Evolutionary conservation across 139 green algal species (phyloP).

Genomic region (Tetraselmis chui): DNA sequence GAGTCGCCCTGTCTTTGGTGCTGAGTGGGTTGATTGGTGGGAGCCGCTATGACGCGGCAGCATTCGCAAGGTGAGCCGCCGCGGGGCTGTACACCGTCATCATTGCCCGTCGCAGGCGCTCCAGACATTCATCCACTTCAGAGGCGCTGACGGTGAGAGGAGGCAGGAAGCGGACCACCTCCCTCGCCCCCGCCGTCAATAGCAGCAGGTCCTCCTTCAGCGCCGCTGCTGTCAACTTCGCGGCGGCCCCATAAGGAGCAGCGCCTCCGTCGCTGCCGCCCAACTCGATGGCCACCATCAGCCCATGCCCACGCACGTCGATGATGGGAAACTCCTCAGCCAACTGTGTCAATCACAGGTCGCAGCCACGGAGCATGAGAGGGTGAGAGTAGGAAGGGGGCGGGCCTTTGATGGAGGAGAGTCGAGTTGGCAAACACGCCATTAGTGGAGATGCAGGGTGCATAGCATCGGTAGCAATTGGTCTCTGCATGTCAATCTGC

Average conservation of each 20-base stretch:
- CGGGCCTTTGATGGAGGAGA: too few relatives aligned
- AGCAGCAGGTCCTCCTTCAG: conserved; percentile 54
- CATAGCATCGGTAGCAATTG: too few relatives aligned
- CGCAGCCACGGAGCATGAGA: not conserved
- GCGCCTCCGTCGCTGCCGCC: conserved; percentile 19
- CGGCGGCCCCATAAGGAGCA: conserved; percentile 33
- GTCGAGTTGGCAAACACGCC: too few relatives aligned
- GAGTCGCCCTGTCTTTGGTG: too few relatives aligned
- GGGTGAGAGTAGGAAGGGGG: not conserved
- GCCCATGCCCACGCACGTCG: conserved; percentile 65
- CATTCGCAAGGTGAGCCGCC: too few relatives aligned
- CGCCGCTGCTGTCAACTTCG: conserved; percentile 42
- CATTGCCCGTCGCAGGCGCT: conserved; percentile 31
- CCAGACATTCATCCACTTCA: conserved; percentile 53
- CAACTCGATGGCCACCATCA: conserved; percentile 80
- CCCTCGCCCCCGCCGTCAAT: conserved; percentile 57
- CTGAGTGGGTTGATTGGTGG: too few relatives aligned
- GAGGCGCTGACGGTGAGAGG: conserved; percentile 48
- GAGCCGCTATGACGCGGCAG: too few relatives aligned
- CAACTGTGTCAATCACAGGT: conserved; percentile 34
- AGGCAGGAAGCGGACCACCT: conserved; percentile 73
- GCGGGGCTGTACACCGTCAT: conserved; percentile 28
- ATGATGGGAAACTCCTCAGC: conserved; percentile 46
- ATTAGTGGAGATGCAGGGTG: too few relatives aligned
- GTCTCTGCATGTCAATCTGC: too few relatives aligned